Conservation (phyloP, 371 early-diverging fungal genomes). For the Mucor saturninus region DNA sequence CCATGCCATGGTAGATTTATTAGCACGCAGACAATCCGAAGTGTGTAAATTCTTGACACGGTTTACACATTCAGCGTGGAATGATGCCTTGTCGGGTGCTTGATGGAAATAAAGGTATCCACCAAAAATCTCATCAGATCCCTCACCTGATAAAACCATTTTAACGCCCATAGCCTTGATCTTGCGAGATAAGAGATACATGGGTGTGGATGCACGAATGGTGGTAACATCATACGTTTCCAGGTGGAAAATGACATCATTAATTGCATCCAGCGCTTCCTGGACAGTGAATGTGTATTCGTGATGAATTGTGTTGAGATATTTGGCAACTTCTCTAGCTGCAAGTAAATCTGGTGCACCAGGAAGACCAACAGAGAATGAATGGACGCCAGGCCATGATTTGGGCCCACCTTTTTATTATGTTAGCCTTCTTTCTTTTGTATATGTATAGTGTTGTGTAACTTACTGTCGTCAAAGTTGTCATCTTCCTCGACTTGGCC, state of each 20-base stretch:
- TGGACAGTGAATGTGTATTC: conserved; percentile 94
- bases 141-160: conserved; percentile 98
- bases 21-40: conserved; percentile 94
- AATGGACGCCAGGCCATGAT: conserved; percentile 88
- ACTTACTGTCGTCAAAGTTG: conserved; percentile 64
- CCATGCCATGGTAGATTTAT: conserved; percentile 99
- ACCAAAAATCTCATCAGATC: conserved; percentile 95
- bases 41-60: conserved; percentile 95
- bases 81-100: conserved; percentile 79
- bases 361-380: conserved; percentile 94
- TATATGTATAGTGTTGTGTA: not conserved
- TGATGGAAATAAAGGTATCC: conserved; percentile 97
- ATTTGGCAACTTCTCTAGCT: conserved; percentile 88
- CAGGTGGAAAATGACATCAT: conserved; percentile 93
- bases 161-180: conserved; percentile 97
- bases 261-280: conserved; percentile 94
- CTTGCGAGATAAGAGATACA: conserved; percentile 94
- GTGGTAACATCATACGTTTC: conserved; percentile 99
- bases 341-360: conserved; percentile 94
- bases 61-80: conserved; percentile 87
- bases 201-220: conserved; percentile 95
- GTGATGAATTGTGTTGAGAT: conserved; percentile 91
- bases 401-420: conserved; percentile 56
- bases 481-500: conserved; percentile 16
- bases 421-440: not conserved